Conservation (phyloP, 257 asterid genomes). For the Scutellaria galericulata region DNA sequence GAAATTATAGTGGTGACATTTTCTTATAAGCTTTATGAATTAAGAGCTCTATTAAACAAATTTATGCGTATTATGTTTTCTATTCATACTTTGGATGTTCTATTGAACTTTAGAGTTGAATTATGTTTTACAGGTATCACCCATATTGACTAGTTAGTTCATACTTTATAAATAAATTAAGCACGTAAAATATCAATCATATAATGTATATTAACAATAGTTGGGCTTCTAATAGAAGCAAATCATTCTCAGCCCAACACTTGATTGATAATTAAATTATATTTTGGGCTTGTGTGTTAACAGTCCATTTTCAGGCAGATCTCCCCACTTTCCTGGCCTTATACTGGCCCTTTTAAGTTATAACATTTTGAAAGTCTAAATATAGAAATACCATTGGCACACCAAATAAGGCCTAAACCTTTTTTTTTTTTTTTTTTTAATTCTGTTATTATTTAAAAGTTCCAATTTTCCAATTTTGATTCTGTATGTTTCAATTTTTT, state of each 20-base stretch:
- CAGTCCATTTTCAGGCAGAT: neutral
- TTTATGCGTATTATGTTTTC: too few species aligned
- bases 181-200: too few species aligned
- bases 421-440: neutral
- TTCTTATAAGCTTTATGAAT: too few species aligned
- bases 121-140: too few species aligned
- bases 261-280: neutral
- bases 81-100: too few species aligned
- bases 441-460: neutral
- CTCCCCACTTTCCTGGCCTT: neutral
- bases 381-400: neutral
- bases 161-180: too few species aligned
- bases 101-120: too few species aligned
- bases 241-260: neutral
- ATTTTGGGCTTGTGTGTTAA: neutral
- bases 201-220: too few species aligned
- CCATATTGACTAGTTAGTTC: too few species aligned
- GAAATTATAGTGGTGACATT: too few species aligned
- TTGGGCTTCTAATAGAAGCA: neutral
- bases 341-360: neutral
- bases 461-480: neutral
- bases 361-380: neutral
- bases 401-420: neutral
- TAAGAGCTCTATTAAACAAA: too few species aligned
- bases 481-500: too few species aligned